These are phyloP conservation scores for Leishmania tarentolae DNA, from an alignment of 208 protist species.

Conservation along the genomic window DNA sequence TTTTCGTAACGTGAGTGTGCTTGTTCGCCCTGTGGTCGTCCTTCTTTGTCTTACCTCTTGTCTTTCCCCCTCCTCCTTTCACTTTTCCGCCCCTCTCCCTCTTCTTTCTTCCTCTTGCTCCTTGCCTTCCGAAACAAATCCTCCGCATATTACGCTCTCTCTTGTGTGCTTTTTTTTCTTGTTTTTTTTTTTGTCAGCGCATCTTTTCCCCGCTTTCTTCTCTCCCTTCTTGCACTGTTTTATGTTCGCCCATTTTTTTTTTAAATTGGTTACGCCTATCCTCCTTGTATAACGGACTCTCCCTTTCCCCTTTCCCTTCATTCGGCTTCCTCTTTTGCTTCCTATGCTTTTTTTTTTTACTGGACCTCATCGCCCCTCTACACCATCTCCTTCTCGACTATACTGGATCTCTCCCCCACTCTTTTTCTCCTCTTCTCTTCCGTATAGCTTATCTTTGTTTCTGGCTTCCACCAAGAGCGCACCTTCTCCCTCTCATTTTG, in stretches of 20 bases:
- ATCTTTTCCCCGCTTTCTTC: neutral
- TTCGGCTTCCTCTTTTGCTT: neutral
- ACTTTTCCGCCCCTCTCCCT: neutral
- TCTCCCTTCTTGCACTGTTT: neutral
- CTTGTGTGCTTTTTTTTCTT: neutral
- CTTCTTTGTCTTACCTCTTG: neutral
- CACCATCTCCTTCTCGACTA: neutral
- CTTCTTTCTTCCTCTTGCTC: neutral
- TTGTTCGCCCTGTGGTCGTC: neutral
- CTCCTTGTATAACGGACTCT: neutral
- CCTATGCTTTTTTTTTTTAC: neutral
- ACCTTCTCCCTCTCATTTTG: neutral
- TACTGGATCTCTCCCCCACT: neutral
- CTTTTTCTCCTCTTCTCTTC: neutral
- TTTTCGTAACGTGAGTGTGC: neutral
- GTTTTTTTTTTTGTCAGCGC: neutral
- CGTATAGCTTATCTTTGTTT: neutral
- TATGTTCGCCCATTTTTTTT: neutral
- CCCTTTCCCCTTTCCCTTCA: neutral
- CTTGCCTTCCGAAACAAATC: neutral
- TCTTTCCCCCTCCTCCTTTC: neutral
- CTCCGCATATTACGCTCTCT: neutral
- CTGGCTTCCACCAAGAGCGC: neutral
- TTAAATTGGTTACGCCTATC: constrained; percentile 1
- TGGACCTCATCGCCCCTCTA: neutral